These are phyloP conservation scores for Leccinum subgranulosum DNA, from an alignment of 768 basidiomycete genomes.

Conservation along the genomic window DNA sequence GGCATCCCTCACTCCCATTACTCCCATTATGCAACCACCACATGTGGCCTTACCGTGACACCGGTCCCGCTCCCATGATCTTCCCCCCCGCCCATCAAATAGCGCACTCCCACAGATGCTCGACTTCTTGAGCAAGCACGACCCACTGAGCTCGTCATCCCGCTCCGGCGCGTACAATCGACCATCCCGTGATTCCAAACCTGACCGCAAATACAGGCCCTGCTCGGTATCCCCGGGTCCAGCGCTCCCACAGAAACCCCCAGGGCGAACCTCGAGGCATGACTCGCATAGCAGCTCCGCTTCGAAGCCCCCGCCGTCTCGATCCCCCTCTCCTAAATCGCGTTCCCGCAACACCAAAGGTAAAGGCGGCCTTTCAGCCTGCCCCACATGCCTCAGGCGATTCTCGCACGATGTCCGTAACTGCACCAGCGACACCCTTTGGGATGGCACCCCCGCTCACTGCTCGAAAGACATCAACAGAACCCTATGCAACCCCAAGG, in stretches of 20 bases:
- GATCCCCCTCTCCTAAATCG: neutral
- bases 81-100: too few species aligned
- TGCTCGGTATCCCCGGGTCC: neutral
- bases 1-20: too few species aligned
- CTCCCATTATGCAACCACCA: too few species aligned
- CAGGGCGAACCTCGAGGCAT: rapidly evolving
- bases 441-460: neutral
- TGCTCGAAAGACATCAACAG: neutral
- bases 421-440: neutral
- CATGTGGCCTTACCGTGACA: too few species aligned
- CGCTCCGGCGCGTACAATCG: neutral
- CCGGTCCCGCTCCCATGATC: too few species aligned
- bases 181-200: neutral
- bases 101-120: too few species aligned
- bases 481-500: neutral
- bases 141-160: rapidly evolving
- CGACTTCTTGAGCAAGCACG: neutral
- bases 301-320: neutral
- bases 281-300: neutral
- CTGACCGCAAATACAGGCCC: neutral
- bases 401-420: neutral
- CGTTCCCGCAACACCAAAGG: neutral
- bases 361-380: neutral
- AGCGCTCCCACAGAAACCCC: neutral
- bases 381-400: neutral